phyloP scores from a whole-genome alignment of 257 asterid species.

The Capsicum rhomboideum region DNA sequence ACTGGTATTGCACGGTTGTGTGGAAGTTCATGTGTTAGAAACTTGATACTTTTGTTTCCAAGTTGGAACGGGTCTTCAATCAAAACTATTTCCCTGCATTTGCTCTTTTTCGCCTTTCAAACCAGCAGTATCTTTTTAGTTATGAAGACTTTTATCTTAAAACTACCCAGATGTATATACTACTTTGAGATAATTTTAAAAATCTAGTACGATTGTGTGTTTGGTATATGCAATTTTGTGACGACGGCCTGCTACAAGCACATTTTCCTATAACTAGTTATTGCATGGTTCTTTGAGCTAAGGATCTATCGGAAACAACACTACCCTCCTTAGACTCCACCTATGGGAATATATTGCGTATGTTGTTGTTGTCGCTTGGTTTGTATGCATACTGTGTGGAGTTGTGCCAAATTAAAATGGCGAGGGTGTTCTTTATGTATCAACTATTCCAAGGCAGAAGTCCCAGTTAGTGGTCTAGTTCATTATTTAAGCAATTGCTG shows the following conservation, averaged over 20 bases:
- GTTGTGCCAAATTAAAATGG: neutral
- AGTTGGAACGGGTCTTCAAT: neutral
- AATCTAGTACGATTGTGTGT: neutral
- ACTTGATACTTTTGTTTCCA: neutral
- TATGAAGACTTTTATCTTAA: neutral
- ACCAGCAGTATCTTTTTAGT: neutral
- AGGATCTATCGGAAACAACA: too few species aligned
- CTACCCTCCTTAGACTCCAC: too few species aligned
- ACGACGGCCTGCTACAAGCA: neutral
- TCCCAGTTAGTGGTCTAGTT: neutral
- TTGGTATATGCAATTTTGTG: neutral
- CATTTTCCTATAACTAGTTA: too few species aligned
- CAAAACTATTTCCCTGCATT: neutral
- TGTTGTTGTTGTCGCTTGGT: neutral
- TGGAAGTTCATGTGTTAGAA: neutral
- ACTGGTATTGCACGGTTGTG: neutral
- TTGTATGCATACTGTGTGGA: neutral
- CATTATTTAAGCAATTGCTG: neutral
- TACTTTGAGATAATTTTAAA: neutral
- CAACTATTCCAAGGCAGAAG: neutral
- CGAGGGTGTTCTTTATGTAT: neutral
- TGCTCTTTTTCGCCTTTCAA: neutral
- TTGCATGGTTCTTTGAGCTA: too few species aligned
- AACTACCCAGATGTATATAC: neutral
- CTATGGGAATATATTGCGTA: too few species aligned